Conservation (phyloP, 2,329 filamentous ascomycete genomes). For the Arthroderma sp. region DNA sequence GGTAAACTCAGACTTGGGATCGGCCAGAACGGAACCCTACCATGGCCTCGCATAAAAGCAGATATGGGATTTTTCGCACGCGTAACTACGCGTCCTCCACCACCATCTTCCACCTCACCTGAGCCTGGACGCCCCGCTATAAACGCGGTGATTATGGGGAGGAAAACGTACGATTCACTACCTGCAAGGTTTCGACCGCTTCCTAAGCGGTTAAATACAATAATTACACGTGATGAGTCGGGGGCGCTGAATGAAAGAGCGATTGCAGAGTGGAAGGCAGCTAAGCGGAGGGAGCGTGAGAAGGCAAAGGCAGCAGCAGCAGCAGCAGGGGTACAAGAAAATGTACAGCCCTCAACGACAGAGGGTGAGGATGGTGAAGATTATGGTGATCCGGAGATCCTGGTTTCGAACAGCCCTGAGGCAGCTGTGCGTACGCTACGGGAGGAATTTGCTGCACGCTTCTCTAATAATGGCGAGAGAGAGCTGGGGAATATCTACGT, state of each 20-base stretch:
- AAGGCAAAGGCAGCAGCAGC: constrained; percentile 13
- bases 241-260: constrained; percentile 21
- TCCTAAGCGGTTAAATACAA: constrained; percentile 64
- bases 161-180: constrained; percentile 92
- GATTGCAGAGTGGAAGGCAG: constrained; percentile 21
- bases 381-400: constrained; percentile 17
- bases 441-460: constrained; percentile 6
- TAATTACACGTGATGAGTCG: constrained; percentile 48
- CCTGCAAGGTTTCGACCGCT: constrained; percentile 67
- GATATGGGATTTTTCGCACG: constrained; percentile 95
- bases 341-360: constrained; percentile 2
- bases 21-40: constrained; percentile 61
- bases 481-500: constrained; percentile 56
- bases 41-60: constrained; percentile 76
- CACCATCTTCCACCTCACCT: constrained; percentile 1
- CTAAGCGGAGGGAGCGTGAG: constrained; percentile 16
- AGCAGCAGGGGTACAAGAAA: constrained; percentile 8
- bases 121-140: constrained; percentile 9
- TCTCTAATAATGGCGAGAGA: constrained; percentile 7
- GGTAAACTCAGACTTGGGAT: constrained; percentile 64
- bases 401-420: constrained; percentile 48
- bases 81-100: constrained; percentile 55
- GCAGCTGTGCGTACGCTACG: constrained; percentile 38
- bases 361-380: constrained; percentile 9
- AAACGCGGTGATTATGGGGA: constrained; percentile 90